These are phyloP conservation scores for Rhizophagus prolifer DNA, from an alignment of 192 early-diverging fungal genomes.

Conservation along the genomic window DNA sequence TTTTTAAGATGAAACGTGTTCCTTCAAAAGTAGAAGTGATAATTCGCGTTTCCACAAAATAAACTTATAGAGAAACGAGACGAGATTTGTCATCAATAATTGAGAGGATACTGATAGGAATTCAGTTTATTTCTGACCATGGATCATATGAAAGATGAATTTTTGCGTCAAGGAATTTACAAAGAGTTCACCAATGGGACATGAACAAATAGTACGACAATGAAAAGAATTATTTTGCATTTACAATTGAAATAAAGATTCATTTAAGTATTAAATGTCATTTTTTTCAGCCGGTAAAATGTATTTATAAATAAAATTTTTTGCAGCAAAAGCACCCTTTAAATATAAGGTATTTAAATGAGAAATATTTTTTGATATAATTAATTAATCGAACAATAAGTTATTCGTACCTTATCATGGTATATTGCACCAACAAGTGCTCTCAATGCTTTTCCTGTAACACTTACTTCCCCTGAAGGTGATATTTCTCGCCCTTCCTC, in stretches of 20 bases:
- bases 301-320: constrained; percentile 20
- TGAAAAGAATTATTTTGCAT: too few relatives aligned
- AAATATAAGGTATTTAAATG: neutral
- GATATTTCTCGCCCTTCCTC: neutral
- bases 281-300: constrained; percentile 10
- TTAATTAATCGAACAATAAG: neutral
- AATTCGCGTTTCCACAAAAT: too few relatives aligned
- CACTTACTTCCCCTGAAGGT: neutral
- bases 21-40: too few relatives aligned
- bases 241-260: too few relatives aligned
- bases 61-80: too few relatives aligned
- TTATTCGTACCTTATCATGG: constrained; percentile 16
- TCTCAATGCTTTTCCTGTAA: constrained; percentile 5
- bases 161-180: neutral
- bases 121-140: neutral
- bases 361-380: neutral
- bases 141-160: too few relatives aligned
- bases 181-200: neutral
- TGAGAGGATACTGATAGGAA: neutral
- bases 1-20: too few relatives aligned
- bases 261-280: too few relatives aligned
- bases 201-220: neutral
- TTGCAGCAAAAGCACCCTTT: constrained; percentile 25
- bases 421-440: constrained; percentile 23
- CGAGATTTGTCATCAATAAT: too few relatives aligned